phyloP scores from a whole-genome alignment of 257 asterid genomes.

The Solanum ahanhuiri region DNA sequence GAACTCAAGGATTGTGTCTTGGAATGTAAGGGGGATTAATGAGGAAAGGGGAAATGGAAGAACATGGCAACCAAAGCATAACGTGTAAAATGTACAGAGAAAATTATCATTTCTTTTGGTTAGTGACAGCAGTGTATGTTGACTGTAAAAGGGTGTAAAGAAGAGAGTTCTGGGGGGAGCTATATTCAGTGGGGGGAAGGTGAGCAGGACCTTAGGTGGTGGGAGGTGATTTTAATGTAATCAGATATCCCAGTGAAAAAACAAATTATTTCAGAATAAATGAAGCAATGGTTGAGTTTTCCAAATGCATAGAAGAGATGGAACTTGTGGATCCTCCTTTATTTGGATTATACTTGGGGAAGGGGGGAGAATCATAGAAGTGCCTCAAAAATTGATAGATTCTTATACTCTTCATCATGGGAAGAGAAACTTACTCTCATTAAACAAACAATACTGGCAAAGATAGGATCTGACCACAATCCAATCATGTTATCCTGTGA shows the following conservation, averaged over 20 bases:
- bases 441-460: neutral
- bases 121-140: neutral
- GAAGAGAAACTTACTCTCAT: neutral
- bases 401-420: neutral
- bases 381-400: neutral
- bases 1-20: neutral
- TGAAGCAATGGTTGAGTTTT: neutral
- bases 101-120: neutral
- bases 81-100: neutral
- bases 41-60: neutral
- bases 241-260: neutral
- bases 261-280: too few relatives aligned
- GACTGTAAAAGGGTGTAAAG: neutral
- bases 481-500: neutral
- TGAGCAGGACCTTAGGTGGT: neutral
- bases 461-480: neutral
- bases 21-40: neutral
- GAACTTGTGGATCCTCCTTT: neutral
- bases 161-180: neutral
- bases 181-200: neutral
- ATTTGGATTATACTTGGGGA: neutral
- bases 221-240: neutral
- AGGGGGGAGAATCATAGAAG: neutral
- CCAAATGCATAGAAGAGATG: neutral
- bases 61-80: neutral